phyloP scores from a whole-genome alignment of 257 asterid genomes.

The Linderniella brevidens region DNA sequence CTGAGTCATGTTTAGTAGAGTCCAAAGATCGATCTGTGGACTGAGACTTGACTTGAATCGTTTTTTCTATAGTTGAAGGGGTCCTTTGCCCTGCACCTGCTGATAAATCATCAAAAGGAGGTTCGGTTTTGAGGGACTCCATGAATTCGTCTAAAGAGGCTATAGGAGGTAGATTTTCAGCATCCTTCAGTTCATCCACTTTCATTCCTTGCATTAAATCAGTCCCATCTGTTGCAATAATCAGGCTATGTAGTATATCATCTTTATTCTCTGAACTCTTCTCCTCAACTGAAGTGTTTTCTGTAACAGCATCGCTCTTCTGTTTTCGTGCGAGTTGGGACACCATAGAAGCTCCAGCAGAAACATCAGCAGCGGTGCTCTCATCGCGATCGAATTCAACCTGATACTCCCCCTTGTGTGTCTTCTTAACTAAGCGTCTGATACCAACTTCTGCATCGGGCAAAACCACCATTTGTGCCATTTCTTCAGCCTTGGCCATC shows the following conservation, averaged over 20 bases:
- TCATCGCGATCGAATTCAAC: slow-evolving; percentile 70
- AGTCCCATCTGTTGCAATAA: slow-evolving; percentile 73
- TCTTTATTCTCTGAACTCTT: too few relatives aligned
- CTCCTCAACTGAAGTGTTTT: slow-evolving; percentile 9
- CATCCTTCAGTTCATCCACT: slow-evolving; percentile 82
- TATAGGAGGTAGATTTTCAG: slow-evolving; percentile 73
- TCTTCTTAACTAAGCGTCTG: slow-evolving; percentile 80
- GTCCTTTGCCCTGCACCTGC: slow-evolving; percentile 23
- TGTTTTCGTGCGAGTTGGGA: slow-evolving; percentile 21
- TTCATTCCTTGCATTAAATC: slow-evolving; percentile 96
- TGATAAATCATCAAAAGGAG: slow-evolving; percentile 64
- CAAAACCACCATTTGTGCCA: slow-evolving; percentile 82
- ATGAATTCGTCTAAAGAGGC: slow-evolving; percentile 87
- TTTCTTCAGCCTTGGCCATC: slow-evolving; percentile 81
- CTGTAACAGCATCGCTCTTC: slow-evolving; percentile 24
- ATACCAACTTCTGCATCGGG: slow-evolving; percentile 73
- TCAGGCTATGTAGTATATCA: slow-evolving; percentile 35
- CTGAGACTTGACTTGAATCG: slow-evolving; percentile 19
- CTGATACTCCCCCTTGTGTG: slow-evolving; percentile 97
- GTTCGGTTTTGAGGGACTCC: slow-evolving; percentile 93
- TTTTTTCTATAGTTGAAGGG: slow-evolving; percentile 16
- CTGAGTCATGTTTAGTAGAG: slow-evolving; percentile 18
- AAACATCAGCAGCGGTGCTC: slow-evolving; percentile 39
- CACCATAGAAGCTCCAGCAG: slow-evolving; percentile 38
- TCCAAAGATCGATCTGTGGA: slow-evolving; percentile 22